Percentiles rank a stretch among this genome's conserved stretches.
These are phyloP conservation scores for Mycena alexandri DNA, from an alignment of 768 basidiomycete genomes.

Conservation along the genomic window DNA sequence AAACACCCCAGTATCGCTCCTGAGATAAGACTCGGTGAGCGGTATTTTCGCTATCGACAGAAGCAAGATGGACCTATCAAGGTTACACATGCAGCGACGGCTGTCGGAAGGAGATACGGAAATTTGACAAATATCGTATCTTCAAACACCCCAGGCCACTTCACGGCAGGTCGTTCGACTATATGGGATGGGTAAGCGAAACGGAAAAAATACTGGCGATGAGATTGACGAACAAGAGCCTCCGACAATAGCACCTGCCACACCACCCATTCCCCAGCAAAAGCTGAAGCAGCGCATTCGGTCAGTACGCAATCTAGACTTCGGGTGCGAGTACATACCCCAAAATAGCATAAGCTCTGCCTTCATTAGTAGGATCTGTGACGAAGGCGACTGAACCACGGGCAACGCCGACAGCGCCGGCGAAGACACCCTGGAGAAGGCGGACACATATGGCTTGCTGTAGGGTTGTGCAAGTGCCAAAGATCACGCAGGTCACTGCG, in stretches of 20 bases:
- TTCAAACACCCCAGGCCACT: constrained; percentile 86
- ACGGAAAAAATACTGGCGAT: constrained; percentile 17
- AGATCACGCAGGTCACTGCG: constrained; percentile 80
- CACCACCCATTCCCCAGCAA: constrained; percentile 97
- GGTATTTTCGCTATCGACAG: constrained; percentile 19
- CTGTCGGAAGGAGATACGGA: constrained; percentile 93
- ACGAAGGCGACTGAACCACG: constrained; percentile 88
- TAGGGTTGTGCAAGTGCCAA: constrained; percentile 82
- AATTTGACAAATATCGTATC: constrained; percentile 77
- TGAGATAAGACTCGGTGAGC: constrained; percentile 41
- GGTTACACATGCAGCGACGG: constrained; percentile 82
- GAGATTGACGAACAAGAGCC: constrained; percentile 57
- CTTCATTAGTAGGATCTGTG: constrained; percentile 93
- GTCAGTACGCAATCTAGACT: constrained; percentile 18
- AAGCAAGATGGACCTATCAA: constrained; percentile 64
- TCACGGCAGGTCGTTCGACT: constrained; percentile 88
- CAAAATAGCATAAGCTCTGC: constrained; percentile 93
- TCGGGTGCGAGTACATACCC: constrained; percentile 62
- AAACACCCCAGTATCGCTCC: constrained; percentile 92
- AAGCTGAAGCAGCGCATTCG: constrained; percentile 62
- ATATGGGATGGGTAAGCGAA: constrained; percentile 24
- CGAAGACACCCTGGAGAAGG: constrained; percentile 92
- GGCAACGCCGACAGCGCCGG: constrained; percentile 95
- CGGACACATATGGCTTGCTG: constrained; percentile 88
- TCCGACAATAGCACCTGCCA: constrained; percentile 88